A percentile compares a stretch with the other conserved stretches of the same genome.
Conservation (phyloP, 768 basidiomycete genomes). For the Hericium coralloides region DNA sequence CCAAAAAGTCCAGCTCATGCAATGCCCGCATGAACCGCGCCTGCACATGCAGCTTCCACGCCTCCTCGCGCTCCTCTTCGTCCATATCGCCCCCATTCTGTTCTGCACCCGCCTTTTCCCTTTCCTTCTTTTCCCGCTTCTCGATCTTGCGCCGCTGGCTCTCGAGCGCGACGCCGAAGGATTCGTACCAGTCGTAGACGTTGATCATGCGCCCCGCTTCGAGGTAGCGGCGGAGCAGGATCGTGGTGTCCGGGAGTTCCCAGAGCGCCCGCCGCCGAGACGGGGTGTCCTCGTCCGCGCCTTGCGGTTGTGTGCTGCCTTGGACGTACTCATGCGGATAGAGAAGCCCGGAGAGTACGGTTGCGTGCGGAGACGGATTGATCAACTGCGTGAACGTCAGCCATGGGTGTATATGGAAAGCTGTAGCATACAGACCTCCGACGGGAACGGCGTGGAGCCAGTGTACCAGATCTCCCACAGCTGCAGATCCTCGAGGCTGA, state of each 20-base stretch:
- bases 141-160: constrained; percentile 31
- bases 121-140: constrained; percentile 23
- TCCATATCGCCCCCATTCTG: background rate
- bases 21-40: constrained; percentile 72
- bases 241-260: constrained; percentile 64
- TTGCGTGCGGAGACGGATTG: constrained; percentile 61
- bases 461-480: constrained; percentile 76
- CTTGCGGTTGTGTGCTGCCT: background rate
- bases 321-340: constrained; percentile 43
- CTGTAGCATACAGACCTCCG: constrained; percentile 39
- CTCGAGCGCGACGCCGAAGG: constrained; percentile 62
- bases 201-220: constrained; percentile 80
- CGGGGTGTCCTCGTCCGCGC: background rate
- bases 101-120: constrained; percentile 4
- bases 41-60: constrained; percentile 58
- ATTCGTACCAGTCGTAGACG: constrained; percentile 82
- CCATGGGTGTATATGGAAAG: background rate
- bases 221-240: constrained; percentile 68
- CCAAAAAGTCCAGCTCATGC: constrained; percentile 76
- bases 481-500: constrained; percentile 38
- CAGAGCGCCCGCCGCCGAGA: constrained; percentile 23
- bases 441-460: constrained; percentile 52
- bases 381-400: constrained; percentile 30
- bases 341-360: constrained; percentile 51
- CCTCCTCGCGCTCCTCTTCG: constrained; percentile 25